Base-by-base conservation (phyloP, 768 basidiomycete genomes). In the Filobasidium floriforme region DNA sequence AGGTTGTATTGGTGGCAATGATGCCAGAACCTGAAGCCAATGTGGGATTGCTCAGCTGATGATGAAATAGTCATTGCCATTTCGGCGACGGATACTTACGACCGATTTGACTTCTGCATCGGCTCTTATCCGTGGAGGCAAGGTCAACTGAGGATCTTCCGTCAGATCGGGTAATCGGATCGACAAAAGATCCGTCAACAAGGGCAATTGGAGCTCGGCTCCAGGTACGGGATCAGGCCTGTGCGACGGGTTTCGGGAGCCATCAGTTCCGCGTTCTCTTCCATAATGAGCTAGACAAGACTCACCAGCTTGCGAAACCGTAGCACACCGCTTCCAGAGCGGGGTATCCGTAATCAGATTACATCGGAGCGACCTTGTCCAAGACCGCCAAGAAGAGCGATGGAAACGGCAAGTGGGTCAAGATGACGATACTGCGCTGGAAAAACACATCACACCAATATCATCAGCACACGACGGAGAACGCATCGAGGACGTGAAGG, bases 291-390 rank as follows among this genome's bases (percentile, higher is more conserved):
- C 24, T 12, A 66, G 54, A 59, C 29, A 43, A 22, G 37, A 7
- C 40, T 24, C 80, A 92, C 91, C 91, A 96, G 67, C 82, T 85
- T 6, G 89, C 85, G 28, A 92, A 87, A 67, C 89, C 89, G 72
- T 92, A 85, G 74, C 89, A 92, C 1, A 90, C 89, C 0, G 87
- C 84, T 77, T 94, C 90, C 2, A 92, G 80, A 82, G 90, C 92
- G 0, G 89, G 83, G 5, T 84, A 82, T 4, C 89, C 90, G 68
- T 91, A 88, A 26, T 80, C 75, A 67, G 79, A 80, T 62, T 80
- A 80, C 29, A 88, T 77, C 0, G 90, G 89, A 0, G 89, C 92
- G 49, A 96, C 83, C 59, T 85, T 83, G 24, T 84, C 79, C 28
- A 93, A 76, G 0, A 85, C 76, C n/a, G 87, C 84, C 49, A 80